phyloP scores from a whole-genome alignment of 1,284 basidiomycete genomes.

The Melampsora americana region DNA sequence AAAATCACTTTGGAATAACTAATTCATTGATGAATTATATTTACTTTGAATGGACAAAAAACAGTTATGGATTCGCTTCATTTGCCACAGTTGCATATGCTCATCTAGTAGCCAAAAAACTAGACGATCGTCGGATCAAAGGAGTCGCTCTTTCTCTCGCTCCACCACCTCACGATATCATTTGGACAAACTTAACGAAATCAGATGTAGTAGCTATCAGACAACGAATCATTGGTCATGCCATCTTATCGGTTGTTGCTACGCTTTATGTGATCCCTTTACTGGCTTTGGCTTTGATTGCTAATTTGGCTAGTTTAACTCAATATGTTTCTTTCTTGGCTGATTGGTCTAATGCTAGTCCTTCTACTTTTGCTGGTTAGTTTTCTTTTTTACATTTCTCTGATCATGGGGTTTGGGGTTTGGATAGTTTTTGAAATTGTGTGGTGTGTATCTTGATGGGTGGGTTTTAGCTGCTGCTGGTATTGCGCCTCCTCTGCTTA shows the following conservation, averaged over 20 bases:
- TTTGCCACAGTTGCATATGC: conserved; percentile 89
- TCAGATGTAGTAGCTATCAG: conserved; percentile 65
- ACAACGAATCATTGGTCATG: conserved; percentile 69
- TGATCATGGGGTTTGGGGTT: background rate
- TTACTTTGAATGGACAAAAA: background rate
- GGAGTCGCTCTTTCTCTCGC: conserved; percentile 69
- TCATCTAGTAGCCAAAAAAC: conserved; percentile 71
- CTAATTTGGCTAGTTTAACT: conserved; percentile 63
- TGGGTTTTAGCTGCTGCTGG: conserved; percentile 16
- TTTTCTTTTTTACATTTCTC: background rate
- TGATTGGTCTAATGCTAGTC: conserved; percentile 40
- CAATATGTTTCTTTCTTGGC: conserved; percentile 58
- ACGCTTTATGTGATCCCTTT: conserved; percentile 89
- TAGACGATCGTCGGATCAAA: conserved; percentile 67
- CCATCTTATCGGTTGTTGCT: conserved; percentile 67
- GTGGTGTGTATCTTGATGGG: background rate
- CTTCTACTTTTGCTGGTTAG: conserved; percentile 34
- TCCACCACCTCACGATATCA: conserved; percentile 60
- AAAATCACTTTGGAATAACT: conserved; percentile 15
- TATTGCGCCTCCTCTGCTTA: conserved; percentile 34
- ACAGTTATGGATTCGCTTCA: conserved; percentile 67
- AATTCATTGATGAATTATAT: background rate
- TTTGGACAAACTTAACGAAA: conserved; percentile 82
- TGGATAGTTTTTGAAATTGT: background rate
- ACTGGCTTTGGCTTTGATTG: conserved; percentile 72